Base-by-base conservation (phyloP, 129 eudicot species). In the Helichrysum umbraculigerum region DNA sequence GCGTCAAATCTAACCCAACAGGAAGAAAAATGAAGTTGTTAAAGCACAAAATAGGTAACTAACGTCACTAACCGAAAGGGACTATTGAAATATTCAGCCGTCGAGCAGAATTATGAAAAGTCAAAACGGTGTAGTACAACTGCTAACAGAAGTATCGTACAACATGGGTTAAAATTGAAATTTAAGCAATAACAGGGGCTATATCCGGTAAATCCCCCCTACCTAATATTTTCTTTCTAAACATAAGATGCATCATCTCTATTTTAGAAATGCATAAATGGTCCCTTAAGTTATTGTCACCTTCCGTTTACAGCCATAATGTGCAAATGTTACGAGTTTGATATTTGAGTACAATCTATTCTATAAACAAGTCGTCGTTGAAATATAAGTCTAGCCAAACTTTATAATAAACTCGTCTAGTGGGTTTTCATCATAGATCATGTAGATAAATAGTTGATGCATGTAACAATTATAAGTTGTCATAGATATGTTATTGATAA, bases 51-150 rank as follows among this genome's bases (percentile, higher is more conserved):
- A 52, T 52, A 52, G 21, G 19, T 16, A 52, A 16, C 14, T 41
- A 41, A 41, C 47, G 47, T 41, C 47, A 9, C 14, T 10, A 41
- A 41, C 60, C 41, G 2, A 35, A 50, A 71, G n/a, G 63, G 62
- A 51, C 68, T 47, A n/a, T 73, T 25, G 54, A 73, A 61, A 29
- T 28, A 73, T 73, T 79, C 74, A 79, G 83, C 75, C 83, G 83
- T 72, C 78, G 68, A 79, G 78, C 73, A 72, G 28, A 47, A 65
- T 47, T 37, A 52, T 25, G 47, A 66, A 79, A 73, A 73, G 74
- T 79, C 79, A 73, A 64, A 41, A 52, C 59, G 73, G 83, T 73
- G 83, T 79, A 79, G 79, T 79, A 73, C 83, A 79, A 73, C 83
- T 29, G 64, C 28, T 56, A 76, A 56, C 51, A 52, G 56, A 64